phyloP scores from a whole-genome alignment of 331 rosid species.

The Spiraea crenata region DNA sequence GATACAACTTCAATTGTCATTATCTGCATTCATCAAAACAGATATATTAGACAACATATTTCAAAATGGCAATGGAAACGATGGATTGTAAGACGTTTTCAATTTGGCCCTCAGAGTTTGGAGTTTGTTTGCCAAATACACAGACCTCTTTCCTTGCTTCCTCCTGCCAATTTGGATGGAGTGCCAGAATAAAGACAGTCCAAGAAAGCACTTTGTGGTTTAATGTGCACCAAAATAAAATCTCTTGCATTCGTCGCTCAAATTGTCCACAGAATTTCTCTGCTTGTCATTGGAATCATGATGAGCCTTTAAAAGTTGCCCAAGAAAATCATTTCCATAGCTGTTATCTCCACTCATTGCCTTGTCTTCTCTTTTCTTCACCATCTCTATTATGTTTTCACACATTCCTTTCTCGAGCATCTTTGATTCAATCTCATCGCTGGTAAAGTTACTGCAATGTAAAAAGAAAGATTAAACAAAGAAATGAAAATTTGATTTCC shows the following conservation, averaged over 20 bases:
- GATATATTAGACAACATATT: no score
- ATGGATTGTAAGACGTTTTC: no score
- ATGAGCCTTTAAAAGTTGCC: constrained; percentile 29
- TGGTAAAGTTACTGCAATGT: constrained; percentile 22
- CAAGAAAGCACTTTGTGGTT: constrained; percentile 27
- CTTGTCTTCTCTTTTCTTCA: constrained; percentile 26
- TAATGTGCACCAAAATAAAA: constrained; percentile 33
- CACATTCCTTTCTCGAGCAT: constrained; percentile 21
- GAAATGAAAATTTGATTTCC: neutral
- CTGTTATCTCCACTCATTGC: constrained; percentile 3
- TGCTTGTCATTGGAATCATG: constrained; percentile 12
- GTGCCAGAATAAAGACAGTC: constrained; percentile 27
- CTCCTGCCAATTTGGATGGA: constrained; percentile 30
- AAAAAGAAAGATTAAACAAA: neutral
- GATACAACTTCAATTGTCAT: no score
- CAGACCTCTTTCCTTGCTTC: constrained; percentile 24
- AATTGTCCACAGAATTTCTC: constrained; percentile 17
- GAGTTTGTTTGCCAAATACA: neutral
- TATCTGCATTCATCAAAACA: no score
- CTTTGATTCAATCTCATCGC: constrained; percentile 23
- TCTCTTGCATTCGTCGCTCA: constrained; percentile 29
- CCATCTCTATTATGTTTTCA: constrained; percentile 1
- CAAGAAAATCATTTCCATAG: constrained; percentile 32
- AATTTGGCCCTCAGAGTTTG: neutral
- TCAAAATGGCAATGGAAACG: no score